Conservation (phyloP, 768 basidiomycete species). For the Mycena alexandri region DNA sequence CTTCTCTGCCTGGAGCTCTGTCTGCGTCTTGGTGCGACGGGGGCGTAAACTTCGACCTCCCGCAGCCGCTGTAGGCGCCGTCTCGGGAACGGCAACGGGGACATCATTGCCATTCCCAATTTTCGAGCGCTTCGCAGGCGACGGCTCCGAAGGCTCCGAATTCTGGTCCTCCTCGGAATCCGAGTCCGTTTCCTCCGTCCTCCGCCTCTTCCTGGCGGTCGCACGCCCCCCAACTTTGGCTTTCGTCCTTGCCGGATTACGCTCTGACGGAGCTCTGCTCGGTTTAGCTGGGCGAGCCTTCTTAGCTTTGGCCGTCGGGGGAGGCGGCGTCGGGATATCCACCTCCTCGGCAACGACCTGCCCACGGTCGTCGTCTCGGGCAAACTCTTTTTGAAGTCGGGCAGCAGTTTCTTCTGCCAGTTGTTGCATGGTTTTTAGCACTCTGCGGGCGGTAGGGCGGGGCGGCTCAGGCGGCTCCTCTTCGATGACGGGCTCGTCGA, state of each 20-base stretch:
- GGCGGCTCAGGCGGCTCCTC: conserved; percentile 28
- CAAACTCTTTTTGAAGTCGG: conserved; percentile 33
- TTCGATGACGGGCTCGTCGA: conserved; percentile 51
- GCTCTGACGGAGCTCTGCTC: conserved; percentile 29
- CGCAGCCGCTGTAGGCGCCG: conserved; percentile 2
- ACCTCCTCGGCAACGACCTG: conserved; percentile 15
- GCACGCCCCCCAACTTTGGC: conserved; percentile 33
- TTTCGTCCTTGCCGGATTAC: conserved; percentile 28
- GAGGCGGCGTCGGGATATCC: conserved; percentile 6
- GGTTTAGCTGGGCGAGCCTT: conserved; percentile 31
- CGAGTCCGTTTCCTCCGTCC: conserved; percentile 42
- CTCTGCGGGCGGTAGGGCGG: conserved; percentile 29
- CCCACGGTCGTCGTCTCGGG: conserved; percentile 19
- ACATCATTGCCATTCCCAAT: conserved; percentile 31
- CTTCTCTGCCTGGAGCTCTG: conserved; percentile 61
- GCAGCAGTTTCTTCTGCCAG: conserved; percentile 62
- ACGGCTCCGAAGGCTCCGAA: conserved; percentile 32
- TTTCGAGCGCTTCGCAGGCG: conserved; percentile 51
- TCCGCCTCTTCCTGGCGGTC: conserved; percentile 39
- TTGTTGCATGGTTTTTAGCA: conserved; percentile 74
- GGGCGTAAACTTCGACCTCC: conserved; percentile 69
- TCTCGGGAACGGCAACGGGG: conserved; percentile 27
- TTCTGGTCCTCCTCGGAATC: conserved; percentile 37
- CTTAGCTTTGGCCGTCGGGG: conserved; percentile 25
- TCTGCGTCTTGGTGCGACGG: conserved; percentile 65